Percentiles rank a stretch among this genome's conserved stretches.
phyloP scores from a whole-genome alignment of 176 grass and related monocot species.

The Miscanthus lutarioriparius region DNA sequence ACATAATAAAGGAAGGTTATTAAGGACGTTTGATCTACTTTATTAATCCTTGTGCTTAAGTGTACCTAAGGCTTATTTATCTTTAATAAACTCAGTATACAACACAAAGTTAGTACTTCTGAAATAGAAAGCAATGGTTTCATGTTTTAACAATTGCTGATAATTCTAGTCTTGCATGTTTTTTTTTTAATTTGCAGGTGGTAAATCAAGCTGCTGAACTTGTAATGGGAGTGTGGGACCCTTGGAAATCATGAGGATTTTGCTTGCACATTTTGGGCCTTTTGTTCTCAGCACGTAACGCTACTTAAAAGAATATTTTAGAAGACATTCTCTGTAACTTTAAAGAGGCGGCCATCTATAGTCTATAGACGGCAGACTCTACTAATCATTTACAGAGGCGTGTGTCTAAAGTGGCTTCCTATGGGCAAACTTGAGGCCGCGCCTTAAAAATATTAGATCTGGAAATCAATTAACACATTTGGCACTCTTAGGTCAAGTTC shows the following conservation, averaged over 20 bases:
- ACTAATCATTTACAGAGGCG: too few species aligned
- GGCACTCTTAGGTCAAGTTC: neutral
- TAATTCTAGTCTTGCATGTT: neutral
- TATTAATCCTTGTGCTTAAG: neutral
- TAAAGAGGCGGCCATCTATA: neutral
- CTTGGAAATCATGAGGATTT: neutral
- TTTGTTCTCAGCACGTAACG: neutral
- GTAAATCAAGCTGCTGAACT: neutral
- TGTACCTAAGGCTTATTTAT: neutral
- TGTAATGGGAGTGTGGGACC: neutral
- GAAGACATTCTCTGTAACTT: neutral
- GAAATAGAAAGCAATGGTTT: neutral
- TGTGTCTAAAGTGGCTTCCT: too few species aligned
- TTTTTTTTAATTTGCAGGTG: neutral
- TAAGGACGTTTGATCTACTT: neutral
- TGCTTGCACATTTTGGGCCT: neutral
- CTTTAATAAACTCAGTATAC: neutral
- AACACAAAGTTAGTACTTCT: neutral
- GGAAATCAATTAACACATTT: neutral
- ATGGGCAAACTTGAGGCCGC: too few species aligned
- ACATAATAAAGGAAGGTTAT: neutral
- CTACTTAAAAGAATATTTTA: neutral
- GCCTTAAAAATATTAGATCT: too few species aligned
- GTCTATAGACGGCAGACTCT: too few species aligned
- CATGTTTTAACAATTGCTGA: neutral